A percentile compares a stretch with the other conserved stretches of the same genome.
Evolutionary conservation across 2,329 filamentous ascomycete species (phyloP).

Genomic region (Tolypocladium ophioglossoides): DNA sequence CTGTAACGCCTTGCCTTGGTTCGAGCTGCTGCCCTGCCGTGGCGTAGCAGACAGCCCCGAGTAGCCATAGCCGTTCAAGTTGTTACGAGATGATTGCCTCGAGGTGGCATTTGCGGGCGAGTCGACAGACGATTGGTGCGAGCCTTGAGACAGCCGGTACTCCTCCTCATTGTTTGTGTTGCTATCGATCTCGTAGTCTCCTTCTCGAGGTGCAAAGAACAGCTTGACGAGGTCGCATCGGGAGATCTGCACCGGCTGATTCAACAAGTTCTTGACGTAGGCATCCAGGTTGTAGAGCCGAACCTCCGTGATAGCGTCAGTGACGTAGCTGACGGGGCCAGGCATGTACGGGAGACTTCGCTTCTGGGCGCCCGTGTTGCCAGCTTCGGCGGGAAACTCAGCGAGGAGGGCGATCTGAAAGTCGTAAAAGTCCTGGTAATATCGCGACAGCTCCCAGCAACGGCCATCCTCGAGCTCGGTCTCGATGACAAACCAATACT

Average conservation of each 20-base stretch:
- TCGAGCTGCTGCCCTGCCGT: conserved; percentile 33
- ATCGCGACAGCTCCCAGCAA: conserved; percentile 85
- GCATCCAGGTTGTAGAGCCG: conserved; percentile 87
- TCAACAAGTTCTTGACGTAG: conserved; percentile 85
- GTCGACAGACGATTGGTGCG: conserved; percentile 54
- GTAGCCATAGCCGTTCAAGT: conserved; percentile 48
- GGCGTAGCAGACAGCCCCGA: conserved; percentile 42
- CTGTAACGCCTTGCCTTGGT: conserved; percentile 4
- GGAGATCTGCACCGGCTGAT: conserved; percentile 75
- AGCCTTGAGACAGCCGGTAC: conserved; percentile 63
- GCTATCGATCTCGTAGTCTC: conserved; percentile 86
- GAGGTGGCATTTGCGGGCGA: conserved; percentile 51
- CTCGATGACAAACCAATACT: conserved; percentile 98
- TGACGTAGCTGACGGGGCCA: conserved; percentile 93
- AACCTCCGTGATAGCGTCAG: conserved; percentile 92
- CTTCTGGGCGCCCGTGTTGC: conserved; percentile 68
- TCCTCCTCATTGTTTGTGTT: conserved; percentile 58
- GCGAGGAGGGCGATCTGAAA: conserved; percentile 93
- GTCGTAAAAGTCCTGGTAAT: conserved; percentile 98
- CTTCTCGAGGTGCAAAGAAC: conserved; percentile 81
- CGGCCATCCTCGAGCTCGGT: conserved; percentile 81
- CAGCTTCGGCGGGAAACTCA: conserved; percentile 85
- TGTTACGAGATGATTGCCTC: conserved; percentile 54
- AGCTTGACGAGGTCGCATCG: conserved; percentile 75
- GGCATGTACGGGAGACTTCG: conserved; percentile 94